Evolutionary conservation across 441 rosid species (phyloP), one percentile per base, ranked within the genome.

Genomic region (Mallotus japonicus): DNA sequence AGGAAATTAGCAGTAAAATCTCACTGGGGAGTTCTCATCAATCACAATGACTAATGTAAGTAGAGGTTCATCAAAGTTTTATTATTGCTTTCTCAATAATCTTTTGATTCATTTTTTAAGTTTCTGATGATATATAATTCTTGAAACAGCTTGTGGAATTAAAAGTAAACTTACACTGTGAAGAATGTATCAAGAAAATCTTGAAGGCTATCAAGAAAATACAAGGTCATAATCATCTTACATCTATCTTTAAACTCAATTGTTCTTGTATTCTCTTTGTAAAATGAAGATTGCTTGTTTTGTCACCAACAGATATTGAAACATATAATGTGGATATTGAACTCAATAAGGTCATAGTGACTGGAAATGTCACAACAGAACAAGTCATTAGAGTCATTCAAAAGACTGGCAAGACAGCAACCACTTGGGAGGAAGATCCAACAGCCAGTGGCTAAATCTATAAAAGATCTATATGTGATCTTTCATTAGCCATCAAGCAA

Each of bases 131-230:
- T 53, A 28, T 53, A 28, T 51, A 47, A 62, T 59, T 46, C 40
- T 57, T 37, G 37, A 13, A 32, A 49, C 22, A 90, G 97, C 82
- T 88, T 71, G 98, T 93, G 76, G 96, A 91, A 69, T 55, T 93
- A 75, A 90, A 86, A 78, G 96, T 93, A 73, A 87, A 86, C 59
- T 81, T 91, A 77, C 97, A 91, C 49, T 93, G 98, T 42, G 88
- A 90, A 0, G 90, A 90, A 71, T 88, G 96, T 69, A 90, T 88
- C 80, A 90, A 81, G 83, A 91, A 91, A 73, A 90, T 93, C 84
- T 79, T 93, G 34, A 90, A 93, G 76, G 93, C 94, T 34, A 89
- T 93, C 77, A 91, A 93, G 88, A 91, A 91, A 77, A 85, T 91
- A 67, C 87, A 85, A 69, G 95, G 98, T 28, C 1, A 28, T 93